phyloP scores from a whole-genome alignment of 169 alveolate species.

The Nephromyces sp. region DNA sequence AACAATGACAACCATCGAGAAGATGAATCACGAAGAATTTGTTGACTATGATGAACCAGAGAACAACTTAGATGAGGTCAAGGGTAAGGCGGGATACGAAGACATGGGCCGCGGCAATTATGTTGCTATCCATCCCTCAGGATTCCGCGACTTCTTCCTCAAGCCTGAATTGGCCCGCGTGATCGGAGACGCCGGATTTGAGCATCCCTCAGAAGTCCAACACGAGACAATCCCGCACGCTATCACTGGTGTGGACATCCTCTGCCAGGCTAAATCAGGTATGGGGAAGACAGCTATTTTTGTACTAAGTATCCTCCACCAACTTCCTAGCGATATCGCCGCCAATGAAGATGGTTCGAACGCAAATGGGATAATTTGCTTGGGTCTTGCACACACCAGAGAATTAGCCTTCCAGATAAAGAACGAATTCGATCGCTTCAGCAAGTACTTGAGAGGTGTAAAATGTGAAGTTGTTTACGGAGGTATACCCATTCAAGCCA shows the following conservation, averaged over 20 bases:
- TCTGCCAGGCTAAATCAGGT: conserved; percentile 99
- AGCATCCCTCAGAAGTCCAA: conserved; percentile 97
- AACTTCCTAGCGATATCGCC: conserved; percentile 54
- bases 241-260: conserved; percentile 90
- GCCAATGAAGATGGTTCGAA: conserved; percentile 38
- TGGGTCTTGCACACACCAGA: conserved; percentile 96
- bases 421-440: conserved; percentile 94
- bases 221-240: conserved; percentile 98
- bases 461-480: conserved; percentile 95
- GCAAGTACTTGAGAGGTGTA: conserved; percentile 85
- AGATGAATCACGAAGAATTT: conserved; percentile 37
- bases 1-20: conserved; percentile 40
- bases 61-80: conserved; percentile 16
- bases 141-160: conserved; percentile 83
- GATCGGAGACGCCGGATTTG: conserved; percentile 95
- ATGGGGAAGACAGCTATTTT: conserved; percentile 99
- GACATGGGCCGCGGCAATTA: conserved; percentile 42
- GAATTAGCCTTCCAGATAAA: conserved; percentile 98
- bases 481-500: conserved; percentile 89
- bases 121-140: conserved; percentile 39
- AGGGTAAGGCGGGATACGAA: conserved; percentile 31
- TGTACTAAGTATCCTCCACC: conserved; percentile 92
- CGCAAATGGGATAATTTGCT: conserved; percentile 52
- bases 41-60: conserved; percentile 39
- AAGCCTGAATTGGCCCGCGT: conserved; percentile 92